Base-by-base conservation (phyloP, 495 filamentous ascomycete species). In the Penicillium dipodomyicola region DNA sequence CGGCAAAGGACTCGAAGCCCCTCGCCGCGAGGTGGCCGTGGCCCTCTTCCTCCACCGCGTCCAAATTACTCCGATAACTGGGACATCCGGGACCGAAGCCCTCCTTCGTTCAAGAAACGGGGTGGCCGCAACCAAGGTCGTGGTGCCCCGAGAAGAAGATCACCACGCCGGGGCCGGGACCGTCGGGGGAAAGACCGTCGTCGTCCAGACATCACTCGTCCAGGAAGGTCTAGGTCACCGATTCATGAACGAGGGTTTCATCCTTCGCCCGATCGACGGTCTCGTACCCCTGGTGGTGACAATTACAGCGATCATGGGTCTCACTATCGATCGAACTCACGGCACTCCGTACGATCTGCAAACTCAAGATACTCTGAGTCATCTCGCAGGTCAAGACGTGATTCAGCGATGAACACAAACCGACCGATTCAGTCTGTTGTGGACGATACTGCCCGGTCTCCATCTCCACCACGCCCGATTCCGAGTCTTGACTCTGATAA, bases 1-100 rank as follows among this genome's bases (percentile, higher is more conserved):
- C 68, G 76, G 40, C 72, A 76, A 60, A 72, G 76, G 57, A 79
- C 74, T 52, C 72, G 77, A 45, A 80, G 73, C 54, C 78, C 77
- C 42, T 80, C 80, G 10, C 75, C 77, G 23, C 54, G 62, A 20
- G 61, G 56, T 32, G 65, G 57, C 20, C 67, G 62, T 35, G 58
- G 58, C 45, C 57, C 60, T 22, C 67, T 63, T 10, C 54, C 57
- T 14, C 65, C 56, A 29, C 65, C 63, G 27, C 70, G 62, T 12
- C 51, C 59, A 40, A 70, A 64, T 7, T 67, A 59, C 35, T 45
- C 58, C 22, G 71, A 67, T 44, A 59, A 60, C 15, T 60, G 63
- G 19, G 70, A 72, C 35, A 64, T 66, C 54, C 69, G 68, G 22
- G 71, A 74, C 49, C 60, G 71, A 40, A 65, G 65, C n/a, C 65